Evolutionary conservation across 495 filamentous ascomycete species (phyloP), one percentile per base, ranked within the genome.

Genomic region (Thermothielavioides terrestris): DNA sequence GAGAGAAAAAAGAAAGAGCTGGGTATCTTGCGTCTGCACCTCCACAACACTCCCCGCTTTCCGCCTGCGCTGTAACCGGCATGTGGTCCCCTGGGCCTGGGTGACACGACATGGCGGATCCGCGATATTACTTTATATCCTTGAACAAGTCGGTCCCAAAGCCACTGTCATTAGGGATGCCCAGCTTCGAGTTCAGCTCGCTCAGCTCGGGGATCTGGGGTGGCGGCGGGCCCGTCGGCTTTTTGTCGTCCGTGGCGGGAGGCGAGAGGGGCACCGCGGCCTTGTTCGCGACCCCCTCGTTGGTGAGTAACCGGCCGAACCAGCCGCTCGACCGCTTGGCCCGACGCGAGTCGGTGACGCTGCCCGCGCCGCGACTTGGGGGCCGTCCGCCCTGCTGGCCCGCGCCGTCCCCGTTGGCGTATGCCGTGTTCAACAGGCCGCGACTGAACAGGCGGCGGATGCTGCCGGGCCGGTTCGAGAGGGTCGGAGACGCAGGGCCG

Each of bases 111-210:
- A 27, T 37, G 23, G 15, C n/a, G 45, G 10, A 18, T 21, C 20
- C n/a, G 9, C n/a, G 30, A n/a, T n/a, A n/a, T 60, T 42, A 69
- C 45, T 70, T 68, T 62, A 83, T 81, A 46, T 76, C 60, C 59
- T 79, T 81, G 61, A 83, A 83, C 52, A 83, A 61, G 31, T 81
- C 78, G 42, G 64, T 70, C 27, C 78, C 77, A 49, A 83, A 63
- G 18, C 59, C 59, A 8, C 49, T 58, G 23, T 68, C 67, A 35
- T 68, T 62, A 42, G 63, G 58, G 37, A 60, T 52, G 12, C 64
- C 58, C 36, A 72, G 57, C 55, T 73, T 72, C 20, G 72, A 63
- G 58, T 77, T 73, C 43, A 79, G 64, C 27, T 68, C 69, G 52
- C 64, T 72, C 50, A 81, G 68, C 49, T 83, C 77, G 39, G 79